Base-by-base conservation (phyloP, 805 yeast species). In the Sugiyamaella marilandica region DNA sequence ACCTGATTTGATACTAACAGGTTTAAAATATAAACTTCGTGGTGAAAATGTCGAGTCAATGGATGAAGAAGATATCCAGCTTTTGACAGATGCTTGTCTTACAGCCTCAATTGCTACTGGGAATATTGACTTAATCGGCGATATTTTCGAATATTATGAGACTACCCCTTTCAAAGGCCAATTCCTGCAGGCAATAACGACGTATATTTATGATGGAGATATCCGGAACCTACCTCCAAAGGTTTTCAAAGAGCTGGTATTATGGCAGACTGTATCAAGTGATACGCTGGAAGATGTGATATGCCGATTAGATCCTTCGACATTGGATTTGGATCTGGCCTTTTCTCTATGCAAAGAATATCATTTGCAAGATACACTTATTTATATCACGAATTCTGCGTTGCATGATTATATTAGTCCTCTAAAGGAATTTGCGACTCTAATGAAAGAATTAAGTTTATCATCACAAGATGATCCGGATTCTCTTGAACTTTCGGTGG, bases 301-400 rank as follows among this genome's bases (percentile, higher is more conserved):
- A 10, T 85, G 95, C 59, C 69, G 80, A 1, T 64, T 92, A 24
- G 91, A 90, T 60, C 74, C 86, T 8, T 60, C 72, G 5, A 77
- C 82, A 10, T 74, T 94, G 48, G 96, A 92, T 63, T 78, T 92
- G 35, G 96, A 92, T 67, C 70, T 83, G 19, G 82, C 96, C 0
- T 74, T 89, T 11, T 74, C 73, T 10, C 68, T 87, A 14, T 84
- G 96, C 64, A 71, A 72, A 37, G 63, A 74, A 55, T 71, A 82
- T 59, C 70, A 77, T 7, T 69, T 91, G 5, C 71, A 74, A 34
- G 95, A 87, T 50, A 78, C 87, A 35, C 70, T 79, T 47, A 76
- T 82, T 0, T 89, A 81, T 64, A 78, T 94, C 16, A 86, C 92
- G 86, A 87, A 82, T 58, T 71, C 70, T 1, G 70, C 88, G 3